These are phyloP conservation scores for Trichosporon sp. DNA, from an alignment of 1,284 basidiomycete species.

Conservation along the genomic window DNA sequence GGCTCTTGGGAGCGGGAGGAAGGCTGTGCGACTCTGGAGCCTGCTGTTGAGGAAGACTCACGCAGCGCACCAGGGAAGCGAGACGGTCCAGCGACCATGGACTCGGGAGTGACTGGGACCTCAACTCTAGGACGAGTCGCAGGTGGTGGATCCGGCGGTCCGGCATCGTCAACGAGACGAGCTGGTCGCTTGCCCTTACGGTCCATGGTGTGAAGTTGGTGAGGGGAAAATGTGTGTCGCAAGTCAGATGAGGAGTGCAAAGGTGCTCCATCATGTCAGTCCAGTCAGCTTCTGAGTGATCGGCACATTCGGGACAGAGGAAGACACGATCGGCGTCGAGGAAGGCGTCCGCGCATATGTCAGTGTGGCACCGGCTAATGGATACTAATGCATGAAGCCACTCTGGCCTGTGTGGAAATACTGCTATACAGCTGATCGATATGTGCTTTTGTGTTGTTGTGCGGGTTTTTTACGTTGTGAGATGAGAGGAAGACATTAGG, in stretches of 20 bases:
- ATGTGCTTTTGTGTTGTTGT: background rate
- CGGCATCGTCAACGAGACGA: background rate
- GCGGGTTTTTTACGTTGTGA: background rate
- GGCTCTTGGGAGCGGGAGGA: background rate
- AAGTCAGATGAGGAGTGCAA: background rate
- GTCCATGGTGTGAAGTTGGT: background rate
- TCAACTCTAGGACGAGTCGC: background rate
- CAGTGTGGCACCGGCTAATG: background rate
- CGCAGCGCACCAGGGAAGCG: background rate
- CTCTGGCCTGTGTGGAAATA: slow-evolving; percentile 1
- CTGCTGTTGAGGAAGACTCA: background rate
- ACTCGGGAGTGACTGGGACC: background rate
- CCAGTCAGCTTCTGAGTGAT: background rate
- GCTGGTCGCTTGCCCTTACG: background rate
- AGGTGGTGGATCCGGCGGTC: background rate
- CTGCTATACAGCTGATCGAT: slow-evolving; percentile 6
- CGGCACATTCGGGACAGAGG: background rate
- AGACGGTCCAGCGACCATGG: background rate
- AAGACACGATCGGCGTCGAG: background rate
- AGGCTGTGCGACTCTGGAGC: background rate
- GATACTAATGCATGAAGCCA: background rate
- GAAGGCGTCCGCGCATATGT: background rate
- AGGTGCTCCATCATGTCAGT: background rate
- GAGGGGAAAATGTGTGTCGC: background rate
- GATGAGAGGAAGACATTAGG: background rate